Base-by-base conservation (phyloP, 345 rosid genomes). In the Abelmoschus esculentus region DNA sequence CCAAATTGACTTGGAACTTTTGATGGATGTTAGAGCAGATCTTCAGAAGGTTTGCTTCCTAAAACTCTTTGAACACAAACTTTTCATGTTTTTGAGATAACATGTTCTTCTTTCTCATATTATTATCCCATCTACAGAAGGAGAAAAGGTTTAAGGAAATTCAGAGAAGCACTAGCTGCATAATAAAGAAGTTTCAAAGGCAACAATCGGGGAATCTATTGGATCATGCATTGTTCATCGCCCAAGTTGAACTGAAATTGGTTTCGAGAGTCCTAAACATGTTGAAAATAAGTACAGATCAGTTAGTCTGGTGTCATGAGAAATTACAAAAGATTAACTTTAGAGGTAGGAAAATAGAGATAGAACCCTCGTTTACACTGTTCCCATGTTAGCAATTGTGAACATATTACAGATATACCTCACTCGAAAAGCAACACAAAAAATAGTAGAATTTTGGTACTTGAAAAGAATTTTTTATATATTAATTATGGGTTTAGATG, bases 231-330 rank as follows among this genome's bases (percentile, higher is more conserved):
- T 56, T 83, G 72, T 63, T 91, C 49, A 65, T 84, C 34, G 80
- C 88, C 75, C 81, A 79, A 74, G 78, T 90, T 0, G 99, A 95
- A 46, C 14, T 90, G 66, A 90, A 82, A 71, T 49, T 95, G 60
- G 64, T 91, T 67, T 82, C 87, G 49, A 86, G 96, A 69, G 96
- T 88, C 29, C 80, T 86, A 42, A 83, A 72, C 77, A 90, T 90
- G 90, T 80, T 84, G 28, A 88, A 78, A 38, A 79, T 91, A 15
- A 79, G 80, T 4, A 80, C 84, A 11, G 90, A 86, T 73, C 92
- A 91, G 78, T 58, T 90, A 13, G 61, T 80, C 0, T 95, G 99
- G 99, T 95, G 97, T 57, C 75, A 47, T 28, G 90, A 87, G 74
- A 91, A 95, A 75, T 80, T 95, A 65, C 72, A 72, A 3, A 78